Evolutionary conservation across 2,329 filamentous ascomycete genomes (phyloP).

Genomic region (Thielaviopsis euricoi): DNA sequence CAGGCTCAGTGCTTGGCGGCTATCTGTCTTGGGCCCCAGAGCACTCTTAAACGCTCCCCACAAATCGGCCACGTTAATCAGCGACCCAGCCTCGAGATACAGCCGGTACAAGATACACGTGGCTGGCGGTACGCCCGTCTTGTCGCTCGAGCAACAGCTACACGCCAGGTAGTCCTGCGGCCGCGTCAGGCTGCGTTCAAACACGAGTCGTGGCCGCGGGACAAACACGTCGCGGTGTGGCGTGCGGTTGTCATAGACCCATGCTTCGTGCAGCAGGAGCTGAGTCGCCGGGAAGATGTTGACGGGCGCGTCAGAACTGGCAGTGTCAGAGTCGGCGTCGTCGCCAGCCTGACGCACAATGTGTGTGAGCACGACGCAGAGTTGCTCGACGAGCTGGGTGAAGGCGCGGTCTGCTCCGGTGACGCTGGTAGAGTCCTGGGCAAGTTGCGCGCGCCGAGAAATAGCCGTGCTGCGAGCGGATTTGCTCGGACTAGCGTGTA

Average conservation of each 20-base stretch:
- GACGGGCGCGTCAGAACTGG: constrained; percentile 12
- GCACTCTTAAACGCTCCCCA: constrained; percentile 62
- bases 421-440: constrained; percentile 54
- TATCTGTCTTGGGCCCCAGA: constrained; percentile 30
- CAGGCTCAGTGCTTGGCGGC: constrained; percentile 46
- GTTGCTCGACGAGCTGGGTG: constrained; percentile 42
- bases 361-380: constrained; percentile 1
- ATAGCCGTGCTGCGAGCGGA: constrained; percentile 62
- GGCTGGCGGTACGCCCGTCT: constrained; percentile 36
- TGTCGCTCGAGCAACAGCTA: constrained; percentile 38
- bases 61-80: constrained; percentile 66
- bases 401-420: constrained; percentile 56
- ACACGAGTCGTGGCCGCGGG: constrained; percentile 50
- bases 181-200: constrained; percentile 54
- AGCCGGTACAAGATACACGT: constrained; percentile 63
- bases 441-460: constrained; percentile 66
- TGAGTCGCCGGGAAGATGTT: constrained; percentile 21
- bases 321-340: constrained; percentile 7
- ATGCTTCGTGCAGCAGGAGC: constrained; percentile 51
- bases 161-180: constrained; percentile 68
- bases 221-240: constrained; percentile 61
- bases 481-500: constrained; percentile 53
- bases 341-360: constrained; percentile 25
- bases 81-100: constrained; percentile 57
- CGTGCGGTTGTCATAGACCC: constrained; percentile 56